A percentile compares a stretch with the other conserved stretches of the same genome.
These are phyloP conservation scores for Sugiyamaella japonica DNA, from an alignment of 1,139 yeast species.

Conservation along the genomic window DNA sequence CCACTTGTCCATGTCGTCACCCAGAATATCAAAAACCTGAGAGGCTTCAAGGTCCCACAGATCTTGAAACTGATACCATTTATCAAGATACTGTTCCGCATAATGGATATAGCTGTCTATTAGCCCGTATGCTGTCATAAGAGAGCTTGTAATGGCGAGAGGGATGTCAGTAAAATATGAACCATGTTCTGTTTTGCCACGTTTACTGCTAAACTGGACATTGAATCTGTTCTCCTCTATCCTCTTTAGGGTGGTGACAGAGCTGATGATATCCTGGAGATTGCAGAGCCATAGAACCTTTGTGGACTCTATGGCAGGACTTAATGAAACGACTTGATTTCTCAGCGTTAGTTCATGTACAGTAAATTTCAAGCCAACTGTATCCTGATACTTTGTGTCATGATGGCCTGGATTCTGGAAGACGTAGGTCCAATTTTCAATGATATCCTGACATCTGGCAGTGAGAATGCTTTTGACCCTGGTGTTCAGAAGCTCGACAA, in stretches of 20 bases:
- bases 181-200: not conserved
- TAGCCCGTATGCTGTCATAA: conserved; percentile 26
- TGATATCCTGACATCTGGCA: conserved; percentile 36
- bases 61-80: conserved; percentile 60
- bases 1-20: conserved; percentile 51
- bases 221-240: conserved; percentile 40
- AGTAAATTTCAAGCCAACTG: conserved; percentile 12
- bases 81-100: conserved; percentile 43
- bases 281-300: conserved; percentile 37
- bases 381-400: not conserved
- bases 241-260: conserved; percentile 33
- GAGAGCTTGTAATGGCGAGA: conserved; percentile 22
- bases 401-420: conserved; percentile 27
- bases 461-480: conserved; percentile 45
- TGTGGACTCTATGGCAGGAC: conserved; percentile 46
- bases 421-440: conserved; percentile 33
- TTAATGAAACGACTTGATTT: conserved; percentile 47
- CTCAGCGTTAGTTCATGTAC: conserved; percentile 47
- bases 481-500: conserved; percentile 47
- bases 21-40: conserved; percentile 40
- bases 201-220: conserved; percentile 18
- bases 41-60: conserved; percentile 57
- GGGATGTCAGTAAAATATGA: conserved; percentile 27
- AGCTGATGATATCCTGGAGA: conserved; percentile 37
- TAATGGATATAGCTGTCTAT: conserved; percentile 34